Percentiles rank a stretch among this genome's conserved stretches.
Evolutionary conservation across 306 rosid genomes (phyloP).

Genomic region (Sphenostylis stenocarpa): DNA sequence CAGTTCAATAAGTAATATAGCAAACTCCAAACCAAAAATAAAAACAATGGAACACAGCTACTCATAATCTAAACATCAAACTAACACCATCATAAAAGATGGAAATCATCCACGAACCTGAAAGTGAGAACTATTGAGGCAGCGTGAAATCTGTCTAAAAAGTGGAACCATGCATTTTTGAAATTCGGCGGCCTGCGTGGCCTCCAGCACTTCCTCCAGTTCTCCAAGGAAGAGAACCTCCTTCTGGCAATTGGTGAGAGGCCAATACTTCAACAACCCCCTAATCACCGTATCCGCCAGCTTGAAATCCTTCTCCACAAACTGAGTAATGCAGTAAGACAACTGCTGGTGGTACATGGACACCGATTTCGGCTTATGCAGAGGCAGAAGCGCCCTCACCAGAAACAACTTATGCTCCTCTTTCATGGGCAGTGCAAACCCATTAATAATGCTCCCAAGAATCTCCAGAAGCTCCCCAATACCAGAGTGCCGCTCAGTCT

Average conservation of each 20-base stretch:
- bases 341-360: slow-evolving; percentile 81
- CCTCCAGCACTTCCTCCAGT: slow-evolving; percentile 96
- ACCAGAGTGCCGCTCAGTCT: slow-evolving; percentile 86
- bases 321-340: slow-evolving; percentile 93
- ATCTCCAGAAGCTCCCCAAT: slow-evolving; percentile 96
- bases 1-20: slow-evolving; percentile 32
- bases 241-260: slow-evolving; percentile 85
- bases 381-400: slow-evolving; percentile 87
- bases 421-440: slow-evolving; percentile 97
- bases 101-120: slow-evolving; percentile 62
- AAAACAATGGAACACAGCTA: neutral
- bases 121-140: slow-evolving; percentile 88
- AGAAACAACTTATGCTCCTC: slow-evolving; percentile 98
- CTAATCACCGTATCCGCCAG: slow-evolving; percentile 88
- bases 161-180: slow-evolving; percentile 98
- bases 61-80: neutral
- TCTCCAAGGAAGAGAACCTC: slow-evolving; percentile 97
- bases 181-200: slow-evolving; percentile 84
- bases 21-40: neutral
- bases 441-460: slow-evolving; percentile 94
- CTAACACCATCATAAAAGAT: slow-evolving; percentile 11
- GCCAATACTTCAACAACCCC: slow-evolving; percentile 97
- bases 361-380: slow-evolving; percentile 82
- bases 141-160: slow-evolving; percentile 86
- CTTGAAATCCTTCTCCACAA: slow-evolving; percentile 95